phyloP scores from a whole-genome alignment of 1,284 basidiomycete genomes.

The Bjerkandera adusta region DNA sequence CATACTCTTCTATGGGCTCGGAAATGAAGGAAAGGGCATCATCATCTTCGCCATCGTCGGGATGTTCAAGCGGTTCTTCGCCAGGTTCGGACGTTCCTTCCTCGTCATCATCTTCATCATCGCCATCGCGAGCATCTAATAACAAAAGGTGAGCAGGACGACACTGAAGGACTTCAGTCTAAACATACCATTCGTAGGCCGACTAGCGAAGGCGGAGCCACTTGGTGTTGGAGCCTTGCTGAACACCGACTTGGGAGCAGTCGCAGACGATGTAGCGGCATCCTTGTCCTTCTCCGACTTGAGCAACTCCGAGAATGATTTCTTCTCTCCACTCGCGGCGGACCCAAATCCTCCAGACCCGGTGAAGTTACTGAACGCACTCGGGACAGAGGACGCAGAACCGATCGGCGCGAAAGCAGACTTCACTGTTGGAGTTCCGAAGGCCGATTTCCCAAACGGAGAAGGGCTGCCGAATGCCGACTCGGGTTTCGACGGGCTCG shows the following conservation, averaged over 20 bases:
- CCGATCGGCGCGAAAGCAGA: constrained; percentile 11
- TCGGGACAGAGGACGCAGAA: constrained; percentile 31
- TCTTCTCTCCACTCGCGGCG: constrained; percentile 32
- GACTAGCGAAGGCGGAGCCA: background rate
- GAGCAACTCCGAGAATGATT: constrained; percentile 42
- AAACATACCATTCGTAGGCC: background rate
- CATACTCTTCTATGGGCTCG: constrained; percentile 26
- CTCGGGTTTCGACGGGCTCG: constrained; percentile 25
- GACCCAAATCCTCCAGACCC: constrained; percentile 41
- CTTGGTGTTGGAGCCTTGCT: constrained; percentile 6
- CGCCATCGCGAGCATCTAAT: constrained; percentile 2
- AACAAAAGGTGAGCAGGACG: too few relatives aligned
- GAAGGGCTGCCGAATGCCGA: constrained; percentile 38
- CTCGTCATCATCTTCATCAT: constrained; percentile 11
- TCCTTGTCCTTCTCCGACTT: constrained; percentile 22
- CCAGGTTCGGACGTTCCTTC: background rate
- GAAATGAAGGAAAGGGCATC: constrained; percentile 30
- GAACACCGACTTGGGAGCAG: constrained; percentile 12
- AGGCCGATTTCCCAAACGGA: constrained; percentile 32
- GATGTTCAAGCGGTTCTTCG: background rate
- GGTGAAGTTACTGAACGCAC: constrained; percentile 40
- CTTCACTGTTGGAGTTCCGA: too few relatives aligned
- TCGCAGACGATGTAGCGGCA: background rate
- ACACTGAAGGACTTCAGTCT: too few relatives aligned
- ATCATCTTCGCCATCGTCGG: constrained; percentile 15